Base-by-base conservation (phyloP, 495 filamentous ascomycete species). In the Poronia punctata region DNA sequence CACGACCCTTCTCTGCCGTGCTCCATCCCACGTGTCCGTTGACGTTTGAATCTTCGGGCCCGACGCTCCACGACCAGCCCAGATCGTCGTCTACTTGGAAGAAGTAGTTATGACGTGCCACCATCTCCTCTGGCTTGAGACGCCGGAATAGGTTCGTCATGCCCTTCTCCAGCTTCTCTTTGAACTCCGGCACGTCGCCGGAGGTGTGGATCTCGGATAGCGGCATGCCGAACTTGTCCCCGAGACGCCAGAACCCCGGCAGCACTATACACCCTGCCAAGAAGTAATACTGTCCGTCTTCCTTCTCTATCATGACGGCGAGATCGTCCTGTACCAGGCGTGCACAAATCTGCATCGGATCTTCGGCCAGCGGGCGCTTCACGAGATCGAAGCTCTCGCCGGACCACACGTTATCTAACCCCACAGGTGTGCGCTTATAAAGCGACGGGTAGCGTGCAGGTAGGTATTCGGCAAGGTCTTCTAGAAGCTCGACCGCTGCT, bases 321-420 rank as follows among this genome's bases (percentile, higher is more conserved):
- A 94, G 63, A 54, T 93, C 88, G 55, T 94, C 88, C 66, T 94
- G 88, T 15, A 86, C 66, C 23, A 92, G 70, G 8, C 86, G 76
- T 4, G 78, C 79, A 34, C 68, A 72, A 55, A 74, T 88, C 40
- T 73, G 68, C 83, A 94, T 93, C 7, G 87, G 88, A 46, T 94
- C 85, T 69, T 93, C 86, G 2, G 66, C 56, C 16, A 89, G 67
- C 6, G 83, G 84, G 3, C 80, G 74, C 43, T 72, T 65, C 11
- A 62, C 53, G 38, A 85, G 81, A 57, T 88, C 67, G 68, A 94
- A 87, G 21, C 60, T 66, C 67, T 94, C 86, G 10, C 77, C 67
- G 0, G 84, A 92, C 47, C 75, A 60, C 8, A 78, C 60, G 61
- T 93, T 95, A 31, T 78, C 70, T 47, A 93, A 72, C 2, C 85